Percentiles rank a stretch among this genome's conserved stretches.
Conservation (phyloP, 2,329 filamentous ascomycete species). For the Pseudopithomyces chartarum region DNA sequence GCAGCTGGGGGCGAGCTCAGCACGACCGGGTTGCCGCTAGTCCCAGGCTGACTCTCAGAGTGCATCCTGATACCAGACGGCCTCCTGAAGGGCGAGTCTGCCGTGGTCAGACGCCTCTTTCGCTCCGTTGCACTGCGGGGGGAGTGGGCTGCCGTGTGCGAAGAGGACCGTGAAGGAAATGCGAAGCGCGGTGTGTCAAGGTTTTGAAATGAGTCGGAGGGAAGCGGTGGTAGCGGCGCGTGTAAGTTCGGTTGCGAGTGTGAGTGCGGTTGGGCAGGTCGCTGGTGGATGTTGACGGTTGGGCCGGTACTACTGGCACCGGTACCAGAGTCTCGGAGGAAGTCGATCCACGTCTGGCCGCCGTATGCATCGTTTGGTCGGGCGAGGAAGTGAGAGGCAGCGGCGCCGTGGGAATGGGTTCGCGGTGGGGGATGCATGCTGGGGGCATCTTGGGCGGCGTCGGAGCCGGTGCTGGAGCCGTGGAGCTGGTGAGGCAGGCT, state of each 20-base stretch:
- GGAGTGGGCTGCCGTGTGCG: slow-evolving; percentile 17
- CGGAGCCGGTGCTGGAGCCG: slow-evolving; percentile 15
- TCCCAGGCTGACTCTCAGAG: slow-evolving; percentile 17
- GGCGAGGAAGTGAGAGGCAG: slow-evolving; percentile 34
- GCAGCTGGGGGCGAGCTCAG: slow-evolving; percentile 24
- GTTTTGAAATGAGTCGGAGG: slow-evolving; percentile 2
- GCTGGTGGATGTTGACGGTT: slow-evolving; percentile 10
- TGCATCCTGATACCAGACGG: slow-evolving; percentile 33
- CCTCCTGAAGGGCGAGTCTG: slow-evolving; percentile 37
- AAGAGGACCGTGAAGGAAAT: slow-evolving; percentile 25
- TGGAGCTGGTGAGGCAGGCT: slow-evolving; percentile 20
- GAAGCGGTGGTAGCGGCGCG: slow-evolving; percentile 11
- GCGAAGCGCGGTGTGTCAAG: slow-evolving; percentile 19
- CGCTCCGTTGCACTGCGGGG: slow-evolving; percentile 33
- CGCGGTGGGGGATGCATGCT: slow-evolving; percentile 5
- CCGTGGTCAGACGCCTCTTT: slow-evolving; percentile 42
- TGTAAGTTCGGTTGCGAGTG: slow-evolving; percentile 1
- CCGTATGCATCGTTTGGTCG: slow-evolving; percentile 23
- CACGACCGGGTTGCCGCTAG: slow-evolving; percentile 28
- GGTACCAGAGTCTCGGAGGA: slow-evolving; percentile 31
- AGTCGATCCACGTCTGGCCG: slow-evolving; percentile 44
- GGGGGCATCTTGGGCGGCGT: neutral
- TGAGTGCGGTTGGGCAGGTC: slow-evolving; percentile 7
- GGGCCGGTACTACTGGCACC: slow-evolving; percentile 22
- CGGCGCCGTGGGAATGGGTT: slow-evolving; percentile 24